Evolutionary conservation across 2,329 filamentous ascomycete species (phyloP).

Genomic region (Verticillium albo-atrum): DNA sequence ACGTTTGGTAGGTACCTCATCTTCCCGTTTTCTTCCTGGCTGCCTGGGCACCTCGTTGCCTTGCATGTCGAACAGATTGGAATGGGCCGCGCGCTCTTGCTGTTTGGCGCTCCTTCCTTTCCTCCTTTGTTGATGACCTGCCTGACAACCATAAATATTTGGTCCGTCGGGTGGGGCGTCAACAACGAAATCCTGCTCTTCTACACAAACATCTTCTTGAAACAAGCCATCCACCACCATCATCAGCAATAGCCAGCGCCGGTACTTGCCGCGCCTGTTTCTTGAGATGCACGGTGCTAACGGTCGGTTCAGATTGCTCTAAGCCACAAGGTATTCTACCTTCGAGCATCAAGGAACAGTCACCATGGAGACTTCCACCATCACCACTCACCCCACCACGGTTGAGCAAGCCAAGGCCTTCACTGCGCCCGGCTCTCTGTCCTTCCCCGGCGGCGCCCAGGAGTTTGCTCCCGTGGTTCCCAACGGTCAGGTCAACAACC

Average conservation of each 20-base stretch:
- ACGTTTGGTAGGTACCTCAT: conserved; percentile 53
- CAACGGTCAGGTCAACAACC: conserved; percentile 29
- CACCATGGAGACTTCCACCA: conserved; percentile 67
- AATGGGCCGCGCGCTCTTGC: too few species aligned
- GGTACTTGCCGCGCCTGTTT: background rate
- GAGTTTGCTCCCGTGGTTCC: conserved; percentile 67
- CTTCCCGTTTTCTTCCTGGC: conserved; percentile 12
- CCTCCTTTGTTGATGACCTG: background rate
- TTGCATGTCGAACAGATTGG: too few species aligned
- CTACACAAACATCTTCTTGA: conserved; percentile 11
- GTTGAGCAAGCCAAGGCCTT: conserved; percentile 94
- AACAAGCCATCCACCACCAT: background rate
- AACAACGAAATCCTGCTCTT: conserved; percentile 6
- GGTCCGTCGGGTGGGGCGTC: background rate
- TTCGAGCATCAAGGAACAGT: background rate
- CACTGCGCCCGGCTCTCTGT: conserved; percentile 86
- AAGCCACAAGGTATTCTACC: background rate
- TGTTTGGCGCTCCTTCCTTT: background rate
- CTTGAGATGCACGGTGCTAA: background rate
- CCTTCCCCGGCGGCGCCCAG: conserved; percentile 79
- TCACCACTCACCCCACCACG: conserved; percentile 87
- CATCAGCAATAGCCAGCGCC: background rate
- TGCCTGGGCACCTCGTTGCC: background rate
- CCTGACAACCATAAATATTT: background rate
- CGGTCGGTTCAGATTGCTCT: background rate